Evolutionary conservation across 176 grass and related monocot species (phyloP), one percentile per base, ranked within the genome.

Genomic region (Ampelocalamus luodianensis): DNA sequence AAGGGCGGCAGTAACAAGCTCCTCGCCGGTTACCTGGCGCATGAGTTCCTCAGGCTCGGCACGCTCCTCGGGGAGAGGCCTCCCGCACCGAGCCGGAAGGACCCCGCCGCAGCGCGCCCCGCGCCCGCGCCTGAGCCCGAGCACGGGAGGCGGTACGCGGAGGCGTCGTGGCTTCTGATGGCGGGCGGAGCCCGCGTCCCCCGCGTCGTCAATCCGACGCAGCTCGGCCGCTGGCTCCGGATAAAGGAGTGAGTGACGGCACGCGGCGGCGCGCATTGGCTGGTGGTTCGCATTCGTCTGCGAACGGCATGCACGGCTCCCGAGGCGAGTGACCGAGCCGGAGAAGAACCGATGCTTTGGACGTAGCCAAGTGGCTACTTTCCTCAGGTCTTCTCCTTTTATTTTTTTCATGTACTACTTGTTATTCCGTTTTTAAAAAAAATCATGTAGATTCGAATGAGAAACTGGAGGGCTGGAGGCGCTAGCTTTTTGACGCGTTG

Each of bases 1-100:
- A n/a, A 72, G 44, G 26, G 9, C 24, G 48, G 45, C 37, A 66
- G 56, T 66, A 86, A 53, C 89, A 91, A 89, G 89, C 83, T 95
- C n/a, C 70, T 98, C 16, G 96, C 91, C 26, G 96, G 93, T 56
- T 88, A 92, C 87, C 84, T 98, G 53, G 96, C 96, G 16, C 93
- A 98, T 83, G 93, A 98, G 88, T 95, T 90, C 83, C 91, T 95
- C 83, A 83, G 38, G 72, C 55, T 46, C 66, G 90, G 93, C 42
- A 98, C 91, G 42, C 73, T 98, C 68, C 83, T 94, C 38, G 93
- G 96, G 26, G 85, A 86, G 79, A 87, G 51, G 20, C 86, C 60
- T 38, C 61, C 69, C 22, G 62, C 83, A 18, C 42, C 89, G 16
- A 67, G 3, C 24, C 26, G 40, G 15, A 68, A 88, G 90, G 83